Percentiles rank a stretch among this genome's conserved stretches.
Evolutionary conservation across 2,329 filamentous ascomycete genomes (phyloP).

Genomic region (Conoideocrella luteorostrata): DNA sequence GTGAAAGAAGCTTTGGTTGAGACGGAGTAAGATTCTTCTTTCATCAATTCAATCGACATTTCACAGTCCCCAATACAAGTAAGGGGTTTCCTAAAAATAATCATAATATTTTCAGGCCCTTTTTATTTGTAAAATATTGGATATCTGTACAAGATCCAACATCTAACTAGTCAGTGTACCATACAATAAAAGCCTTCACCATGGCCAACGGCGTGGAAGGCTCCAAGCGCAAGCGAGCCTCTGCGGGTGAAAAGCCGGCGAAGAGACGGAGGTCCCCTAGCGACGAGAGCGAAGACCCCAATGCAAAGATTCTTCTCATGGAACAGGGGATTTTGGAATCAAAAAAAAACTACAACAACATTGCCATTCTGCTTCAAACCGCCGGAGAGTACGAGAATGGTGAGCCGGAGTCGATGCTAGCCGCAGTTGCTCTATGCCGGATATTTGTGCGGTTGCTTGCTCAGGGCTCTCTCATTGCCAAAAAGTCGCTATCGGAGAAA

Average conservation of each 20-base stretch:
- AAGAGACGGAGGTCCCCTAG: constrained; percentile 47
- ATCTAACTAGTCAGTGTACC: too few species aligned
- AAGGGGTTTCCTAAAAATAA: too few species aligned
- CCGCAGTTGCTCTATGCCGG: constrained; percentile 75
- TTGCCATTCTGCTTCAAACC: constrained; percentile 60
- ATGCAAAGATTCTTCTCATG: constrained; percentile 64
- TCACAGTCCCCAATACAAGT: too few species aligned
- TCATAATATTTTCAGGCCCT: too few species aligned
- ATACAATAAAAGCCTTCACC: constrained; percentile 2
- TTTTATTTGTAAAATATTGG: too few species aligned
- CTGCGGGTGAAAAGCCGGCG: constrained; percentile 35
- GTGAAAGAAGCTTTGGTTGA: background rate
- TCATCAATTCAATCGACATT: background rate
- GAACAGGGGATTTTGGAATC: constrained; percentile 80
- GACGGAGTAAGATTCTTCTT: background rate
- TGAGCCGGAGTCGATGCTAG: constrained; percentile 53
- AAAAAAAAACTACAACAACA: constrained; percentile 87
- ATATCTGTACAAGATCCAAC: too few species aligned
- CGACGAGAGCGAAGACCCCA: constrained; percentile 43
- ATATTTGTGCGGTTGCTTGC: constrained; percentile 79
- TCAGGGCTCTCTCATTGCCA: constrained; percentile 61
- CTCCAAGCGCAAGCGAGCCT: constrained; percentile 47
- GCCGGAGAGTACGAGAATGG: constrained; percentile 41
- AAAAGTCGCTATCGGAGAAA: constrained; percentile 61
- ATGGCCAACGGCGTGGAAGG: constrained; percentile 20